Evolutionary conservation across 2,329 filamentous ascomycete genomes (phyloP).

Genomic region (Fusarium goolgardi): DNA sequence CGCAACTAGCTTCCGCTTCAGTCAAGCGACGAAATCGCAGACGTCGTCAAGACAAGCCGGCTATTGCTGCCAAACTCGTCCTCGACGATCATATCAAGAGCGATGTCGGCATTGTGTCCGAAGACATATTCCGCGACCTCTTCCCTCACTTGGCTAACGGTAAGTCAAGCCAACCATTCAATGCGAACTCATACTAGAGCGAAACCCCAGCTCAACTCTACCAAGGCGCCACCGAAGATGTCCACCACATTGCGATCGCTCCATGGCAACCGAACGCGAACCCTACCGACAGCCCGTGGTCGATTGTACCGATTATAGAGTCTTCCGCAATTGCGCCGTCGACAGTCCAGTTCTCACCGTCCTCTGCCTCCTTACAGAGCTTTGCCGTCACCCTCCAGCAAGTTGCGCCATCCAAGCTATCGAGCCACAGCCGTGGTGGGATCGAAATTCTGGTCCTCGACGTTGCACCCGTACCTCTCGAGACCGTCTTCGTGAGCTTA

Average conservation of each 20-base stretch:
- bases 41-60: slow-evolving; percentile 75
- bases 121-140: slow-evolving; percentile 85
- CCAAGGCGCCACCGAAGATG: slow-evolving; percentile 49
- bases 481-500: slow-evolving; percentile 87
- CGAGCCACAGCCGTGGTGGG: slow-evolving; percentile 76
- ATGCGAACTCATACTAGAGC: slow-evolving; percentile 4
- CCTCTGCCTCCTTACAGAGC: slow-evolving; percentile 78
- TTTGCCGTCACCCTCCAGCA: slow-evolving; percentile 80
- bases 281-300: slow-evolving; percentile 78
- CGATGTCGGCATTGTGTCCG: slow-evolving; percentile 86
- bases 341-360: slow-evolving; percentile 81
- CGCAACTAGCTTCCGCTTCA: slow-evolving; percentile 43
- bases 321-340: slow-evolving; percentile 76
- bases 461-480: slow-evolving; percentile 80
- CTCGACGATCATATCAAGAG: slow-evolving; percentile 88
- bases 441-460: slow-evolving; percentile 88
- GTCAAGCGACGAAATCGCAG: slow-evolving; percentile 61
- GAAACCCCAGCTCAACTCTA: slow-evolving; percentile 14
- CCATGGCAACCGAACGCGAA: slow-evolving; percentile 74
- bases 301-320: slow-evolving; percentile 79
- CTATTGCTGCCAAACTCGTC: slow-evolving; percentile 82
- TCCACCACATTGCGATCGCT: slow-evolving; percentile 76
- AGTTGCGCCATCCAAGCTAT: slow-evolving; percentile 79
- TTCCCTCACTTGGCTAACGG: slow-evolving; percentile 71
- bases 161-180: slow-evolving; percentile 53